Percentiles rank a stretch among this genome's conserved stretches.
These are phyloP conservation scores for Lepidium africanum DNA, from an alignment of 345 rosid species.

Conservation along the genomic window DNA sequence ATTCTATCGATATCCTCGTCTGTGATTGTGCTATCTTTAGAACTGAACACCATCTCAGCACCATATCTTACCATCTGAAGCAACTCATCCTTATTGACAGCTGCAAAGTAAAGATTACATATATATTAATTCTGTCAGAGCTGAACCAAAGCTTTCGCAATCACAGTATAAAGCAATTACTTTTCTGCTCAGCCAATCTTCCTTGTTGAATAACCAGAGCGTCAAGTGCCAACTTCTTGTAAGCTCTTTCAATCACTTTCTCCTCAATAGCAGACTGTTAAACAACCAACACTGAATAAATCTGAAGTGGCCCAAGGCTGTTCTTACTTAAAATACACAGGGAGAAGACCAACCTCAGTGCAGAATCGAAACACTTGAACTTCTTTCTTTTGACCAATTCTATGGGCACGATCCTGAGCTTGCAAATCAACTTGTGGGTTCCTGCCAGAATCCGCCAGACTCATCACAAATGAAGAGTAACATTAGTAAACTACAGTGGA, in stretches of 20 bases:
- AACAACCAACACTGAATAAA: constrained; percentile 18
- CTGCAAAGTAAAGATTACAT: constrained; percentile 29
- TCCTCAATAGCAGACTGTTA: constrained; percentile 95
- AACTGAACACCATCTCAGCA: constrained; percentile 99
- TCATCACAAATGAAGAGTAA: constrained; percentile 15
- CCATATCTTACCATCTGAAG: constrained; percentile 99
- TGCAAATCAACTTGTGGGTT: constrained; percentile 99
- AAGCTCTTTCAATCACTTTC: constrained; percentile 98
- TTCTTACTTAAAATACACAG: background rate
- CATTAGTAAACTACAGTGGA: background rate
- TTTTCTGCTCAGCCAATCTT: constrained; percentile 93
- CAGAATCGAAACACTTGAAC: constrained; percentile 98
- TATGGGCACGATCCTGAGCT: constrained; percentile 99
- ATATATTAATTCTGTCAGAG: background rate
- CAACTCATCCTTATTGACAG: constrained; percentile 98
- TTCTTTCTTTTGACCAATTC: constrained; percentile 99
- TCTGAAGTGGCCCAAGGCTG: background rate
- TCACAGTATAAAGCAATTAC: constrained; percentile 29
- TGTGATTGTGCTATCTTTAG: constrained; percentile 96
- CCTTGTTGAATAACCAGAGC: constrained; percentile 99
- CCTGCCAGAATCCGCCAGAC: constrained; percentile 42
- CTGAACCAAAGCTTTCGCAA: background rate
- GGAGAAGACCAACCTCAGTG: constrained; percentile 61
- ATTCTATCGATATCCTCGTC: constrained; percentile 99
- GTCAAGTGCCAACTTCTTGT: constrained; percentile 97